phyloP scores from a whole-genome alignment of 345 rosid species.

The Sonneratia caseolaris region DNA sequence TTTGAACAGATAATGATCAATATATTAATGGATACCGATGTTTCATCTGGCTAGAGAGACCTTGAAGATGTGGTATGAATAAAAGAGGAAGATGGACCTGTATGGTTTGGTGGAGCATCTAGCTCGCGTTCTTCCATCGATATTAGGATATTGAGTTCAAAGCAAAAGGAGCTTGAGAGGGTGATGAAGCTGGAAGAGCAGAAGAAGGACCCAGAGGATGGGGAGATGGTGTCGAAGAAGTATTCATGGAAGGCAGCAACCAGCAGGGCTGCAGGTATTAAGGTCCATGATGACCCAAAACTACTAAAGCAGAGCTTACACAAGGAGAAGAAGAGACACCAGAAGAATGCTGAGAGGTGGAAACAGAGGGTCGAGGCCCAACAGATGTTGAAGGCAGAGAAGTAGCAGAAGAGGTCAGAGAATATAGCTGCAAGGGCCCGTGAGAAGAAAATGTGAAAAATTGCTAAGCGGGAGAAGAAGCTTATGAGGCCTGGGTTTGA shows the following conservation, averaged over 20 bases:
- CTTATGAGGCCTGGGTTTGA: constrained; percentile 83
- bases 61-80: no score
- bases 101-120: no score
- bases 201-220: constrained; percentile 74
- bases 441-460: constrained; percentile 58
- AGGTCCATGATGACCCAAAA: constrained; percentile 78
- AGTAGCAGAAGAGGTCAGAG: constrained; percentile 62
- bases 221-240: constrained; percentile 43
- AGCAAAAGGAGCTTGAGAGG: constrained; percentile 56
- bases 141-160: constrained; percentile 17
- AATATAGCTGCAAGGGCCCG: constrained; percentile 60
- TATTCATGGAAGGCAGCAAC: constrained; percentile 70
- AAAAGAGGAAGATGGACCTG: no score
- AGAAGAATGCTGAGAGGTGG: constrained; percentile 84
- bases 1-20: no score
- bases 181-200: constrained; percentile 52
- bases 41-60: no score
- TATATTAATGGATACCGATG: no score
- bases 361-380: constrained; percentile 57
- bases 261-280: constrained; percentile 67
- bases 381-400: constrained; percentile 51
- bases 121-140: no score
- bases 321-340: constrained; percentile 59
- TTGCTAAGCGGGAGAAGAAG: constrained; percentile 85
- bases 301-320: constrained; percentile 63